These are phyloP conservation scores for Pneumocystis jirovecii DNA, from an alignment of 1,139 yeast species.

Conservation along the genomic window DNA sequence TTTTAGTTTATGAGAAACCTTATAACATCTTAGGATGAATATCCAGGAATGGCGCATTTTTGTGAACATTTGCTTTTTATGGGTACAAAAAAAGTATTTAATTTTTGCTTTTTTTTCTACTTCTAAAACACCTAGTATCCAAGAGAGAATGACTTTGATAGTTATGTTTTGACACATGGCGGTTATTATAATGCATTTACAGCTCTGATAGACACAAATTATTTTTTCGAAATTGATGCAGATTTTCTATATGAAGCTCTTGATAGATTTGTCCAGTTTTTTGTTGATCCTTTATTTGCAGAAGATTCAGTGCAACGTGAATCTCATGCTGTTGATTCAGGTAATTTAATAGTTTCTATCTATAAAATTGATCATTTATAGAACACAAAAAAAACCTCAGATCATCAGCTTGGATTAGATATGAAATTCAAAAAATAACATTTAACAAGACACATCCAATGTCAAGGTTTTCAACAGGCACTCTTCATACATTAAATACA, in stretches of 20 bases:
- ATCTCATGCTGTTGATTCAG: conserved; percentile 87
- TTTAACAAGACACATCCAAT: conserved; percentile 60
- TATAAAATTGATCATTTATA: background rate
- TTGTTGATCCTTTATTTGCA: conserved; percentile 69
- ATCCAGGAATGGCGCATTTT: conserved; percentile 89
- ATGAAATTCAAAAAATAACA: conserved; percentile 64
- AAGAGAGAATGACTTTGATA: conserved; percentile 71
- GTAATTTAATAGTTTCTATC: conserved; percentile 30
- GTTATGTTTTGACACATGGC: conserved; percentile 57
- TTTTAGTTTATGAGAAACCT: background rate
- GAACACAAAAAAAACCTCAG: conserved; percentile 83
- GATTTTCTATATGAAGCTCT: conserved; percentile 71
- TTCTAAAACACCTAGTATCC: conserved; percentile 41
- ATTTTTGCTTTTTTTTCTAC: background rate
- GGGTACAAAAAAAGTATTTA: conserved; percentile 56
- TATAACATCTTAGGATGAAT: conserved; percentile 22
- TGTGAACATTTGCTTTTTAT: conserved; percentile 89
- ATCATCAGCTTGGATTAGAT: conserved; percentile 73
- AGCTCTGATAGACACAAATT: conserved; percentile 71
- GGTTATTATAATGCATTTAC: conserved; percentile 74
- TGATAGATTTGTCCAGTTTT: conserved; percentile 86
- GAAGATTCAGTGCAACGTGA: conserved; percentile 78
- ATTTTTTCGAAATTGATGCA: conserved; percentile 70
- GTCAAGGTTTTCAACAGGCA: conserved; percentile 62
- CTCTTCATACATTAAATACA: conserved; percentile 43